Evolutionary conservation across 768 basidiomycete species (phyloP).

Genomic region (Tylopilus plumbeoviolaceoides): DNA sequence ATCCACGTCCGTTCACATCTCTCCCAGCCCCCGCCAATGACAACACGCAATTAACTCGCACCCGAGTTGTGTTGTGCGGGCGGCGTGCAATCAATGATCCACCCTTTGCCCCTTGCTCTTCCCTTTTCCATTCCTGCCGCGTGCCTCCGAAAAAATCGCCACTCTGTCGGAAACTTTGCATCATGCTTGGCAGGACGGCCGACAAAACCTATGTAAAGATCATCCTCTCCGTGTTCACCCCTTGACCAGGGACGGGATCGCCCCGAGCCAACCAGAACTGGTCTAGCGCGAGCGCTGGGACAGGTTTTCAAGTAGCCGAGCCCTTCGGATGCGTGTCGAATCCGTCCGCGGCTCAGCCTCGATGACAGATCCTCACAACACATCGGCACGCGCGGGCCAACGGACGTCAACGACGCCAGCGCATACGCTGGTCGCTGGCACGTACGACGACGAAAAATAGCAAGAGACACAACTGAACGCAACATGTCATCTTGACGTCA

Average conservation of each 20-base stretch:
- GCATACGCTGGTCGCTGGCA: too few species aligned
- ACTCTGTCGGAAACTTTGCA: slow-evolving; percentile 11
- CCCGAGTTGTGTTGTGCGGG: background rate
- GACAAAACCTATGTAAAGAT: slow-evolving; percentile 3
- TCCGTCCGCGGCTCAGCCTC: too few species aligned
- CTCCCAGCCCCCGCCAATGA: background rate
- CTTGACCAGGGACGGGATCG: slow-evolving; percentile 5
- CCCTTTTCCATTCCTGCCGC: background rate
- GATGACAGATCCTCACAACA: too few species aligned
- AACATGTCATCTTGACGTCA: background rate
- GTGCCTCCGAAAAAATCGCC: slow-evolving; percentile 5
- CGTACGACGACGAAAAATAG: too few species aligned
- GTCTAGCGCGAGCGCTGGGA: background rate
- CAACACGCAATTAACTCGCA: background rate
- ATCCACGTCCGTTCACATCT: background rate
- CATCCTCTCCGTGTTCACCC: background rate
- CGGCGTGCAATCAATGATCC: background rate
- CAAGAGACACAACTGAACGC: background rate
- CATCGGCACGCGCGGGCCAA: too few species aligned
- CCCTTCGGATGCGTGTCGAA: background rate
- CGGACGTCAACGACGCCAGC: too few species aligned
- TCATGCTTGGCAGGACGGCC: background rate
- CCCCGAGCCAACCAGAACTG: slow-evolving; percentile 4
- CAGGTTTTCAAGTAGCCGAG: slow-evolving; percentile 1
- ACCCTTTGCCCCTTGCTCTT: background rate